A percentile compares a stretch with the other conserved stretches of the same genome.
These are phyloP conservation scores for Hyparrhenia diplandra DNA, from an alignment of 176 grass and related monocot species.

Conservation along the genomic window DNA sequence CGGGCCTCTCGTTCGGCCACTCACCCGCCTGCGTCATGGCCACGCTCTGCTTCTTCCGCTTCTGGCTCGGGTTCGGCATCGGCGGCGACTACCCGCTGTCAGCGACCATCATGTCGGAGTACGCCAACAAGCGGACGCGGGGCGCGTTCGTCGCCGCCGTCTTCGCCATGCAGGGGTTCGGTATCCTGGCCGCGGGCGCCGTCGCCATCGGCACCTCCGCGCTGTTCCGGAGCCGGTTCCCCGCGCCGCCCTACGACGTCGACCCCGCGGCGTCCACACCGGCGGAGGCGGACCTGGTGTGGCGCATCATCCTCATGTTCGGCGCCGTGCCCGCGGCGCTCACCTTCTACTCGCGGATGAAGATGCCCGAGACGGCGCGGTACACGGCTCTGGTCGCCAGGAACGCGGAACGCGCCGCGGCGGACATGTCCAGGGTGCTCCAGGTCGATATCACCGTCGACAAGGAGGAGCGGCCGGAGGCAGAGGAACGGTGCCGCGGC, in stretches of 20 bases:
- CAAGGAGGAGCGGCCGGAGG: too few species aligned
- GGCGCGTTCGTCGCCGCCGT: conserved; percentile 76
- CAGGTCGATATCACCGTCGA: neutral
- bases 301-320: conserved; percentile 61
- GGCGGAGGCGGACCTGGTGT: conserved; percentile 36
- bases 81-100: conserved; percentile 56
- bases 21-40: conserved; percentile 22
- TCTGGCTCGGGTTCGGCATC: conserved; percentile 62
- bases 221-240: conserved; percentile 21
- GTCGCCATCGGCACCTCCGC: conserved; percentile 30
- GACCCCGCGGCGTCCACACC: conserved; percentile 36
- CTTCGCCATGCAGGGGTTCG: conserved; percentile 80
- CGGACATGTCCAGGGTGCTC: conserved; percentile 50
- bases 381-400: conserved; percentile 52
- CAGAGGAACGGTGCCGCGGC: too few species aligned
- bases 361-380: conserved; percentile 58
- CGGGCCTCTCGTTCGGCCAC: conserved; percentile 39
- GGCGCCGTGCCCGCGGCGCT: conserved; percentile 42
- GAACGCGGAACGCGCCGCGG: conserved; percentile 42
- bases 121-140: conserved; percentile 62
- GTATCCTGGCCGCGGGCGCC: conserved; percentile 55
- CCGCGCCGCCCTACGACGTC: conserved; percentile 23
- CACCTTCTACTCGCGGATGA: conserved; percentile 56
- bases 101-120: conserved; percentile 79
- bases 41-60: conserved; percentile 59